Percentiles rank a stretch among this genome's conserved stretches.
Conservation (phyloP, 257 asterid species). For the Plantago elongata region DNA sequence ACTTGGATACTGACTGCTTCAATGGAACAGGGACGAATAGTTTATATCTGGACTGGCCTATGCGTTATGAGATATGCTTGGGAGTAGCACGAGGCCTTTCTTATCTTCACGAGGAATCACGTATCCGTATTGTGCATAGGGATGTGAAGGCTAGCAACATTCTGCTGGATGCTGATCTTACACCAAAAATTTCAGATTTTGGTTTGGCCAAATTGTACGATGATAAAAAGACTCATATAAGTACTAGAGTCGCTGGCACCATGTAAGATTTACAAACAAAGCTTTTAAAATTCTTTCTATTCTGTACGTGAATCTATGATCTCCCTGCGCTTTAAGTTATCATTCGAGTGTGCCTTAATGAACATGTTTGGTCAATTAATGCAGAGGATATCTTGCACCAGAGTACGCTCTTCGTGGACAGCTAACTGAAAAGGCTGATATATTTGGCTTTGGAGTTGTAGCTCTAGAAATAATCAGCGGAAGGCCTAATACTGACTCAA, state of each 20-base stretch:
- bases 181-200: constrained; percentile 69
- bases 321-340: too few species aligned
- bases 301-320: neutral
- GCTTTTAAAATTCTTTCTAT: neutral
- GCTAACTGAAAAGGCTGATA: constrained; percentile 66
- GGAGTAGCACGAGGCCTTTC: constrained; percentile 82
- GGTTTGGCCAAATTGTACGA: constrained; percentile 73
- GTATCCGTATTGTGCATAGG: constrained; percentile 56
- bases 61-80: constrained; percentile 67
- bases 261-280: constrained; percentile 33
- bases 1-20: neutral
- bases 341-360: neutral
- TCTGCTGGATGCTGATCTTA: constrained; percentile 56
- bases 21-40: constrained; percentile 35
- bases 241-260: constrained; percentile 90
- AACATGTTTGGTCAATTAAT: neutral
- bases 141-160: constrained; percentile 81
- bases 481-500: constrained; percentile 56
- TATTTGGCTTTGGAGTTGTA: constrained; percentile 67
- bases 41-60: constrained; percentile 61
- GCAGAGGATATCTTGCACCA: constrained; percentile 78
- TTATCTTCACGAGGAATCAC: constrained; percentile 75
- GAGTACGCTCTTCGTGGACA: constrained; percentile 79
- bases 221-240: constrained; percentile 71
- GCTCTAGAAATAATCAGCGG: constrained; percentile 62